A percentile compares a stretch with the other conserved stretches of the same genome.
Evolutionary conservation across 1,284 basidiomycete species (phyloP).

Genomic region (Tilletiopsis washingtonensis): DNA sequence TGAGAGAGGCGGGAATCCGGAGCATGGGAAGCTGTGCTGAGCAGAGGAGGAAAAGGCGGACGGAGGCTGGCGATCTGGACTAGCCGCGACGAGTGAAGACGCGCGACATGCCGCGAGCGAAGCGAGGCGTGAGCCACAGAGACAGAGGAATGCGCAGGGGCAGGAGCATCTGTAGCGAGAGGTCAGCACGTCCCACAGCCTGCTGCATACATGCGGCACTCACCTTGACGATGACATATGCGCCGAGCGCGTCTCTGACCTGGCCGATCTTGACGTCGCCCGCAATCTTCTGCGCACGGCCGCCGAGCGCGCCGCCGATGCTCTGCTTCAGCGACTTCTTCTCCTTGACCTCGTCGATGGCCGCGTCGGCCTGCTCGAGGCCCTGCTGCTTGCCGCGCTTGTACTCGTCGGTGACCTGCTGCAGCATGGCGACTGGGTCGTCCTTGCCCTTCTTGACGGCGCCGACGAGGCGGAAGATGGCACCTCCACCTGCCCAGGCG

Average conservation of each 20-base stretch:
- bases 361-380: constrained; percentile 11
- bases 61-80: too few species aligned
- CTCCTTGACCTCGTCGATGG: constrained; percentile 14
- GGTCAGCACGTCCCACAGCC: background rate
- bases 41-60: too few species aligned
- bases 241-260: background rate
- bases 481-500: background rate
- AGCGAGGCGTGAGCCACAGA: background rate
- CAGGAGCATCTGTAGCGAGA: background rate
- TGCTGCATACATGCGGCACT: background rate
- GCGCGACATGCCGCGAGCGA: too few species aligned
- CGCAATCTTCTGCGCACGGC: background rate
- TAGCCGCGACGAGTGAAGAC: too few species aligned
- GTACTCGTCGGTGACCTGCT: background rate
- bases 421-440: background rate
- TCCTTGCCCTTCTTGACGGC: background rate
- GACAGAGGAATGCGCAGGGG: background rate
- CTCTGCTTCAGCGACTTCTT: background rate
- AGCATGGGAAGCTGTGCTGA: too few species aligned
- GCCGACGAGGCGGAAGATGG: background rate
- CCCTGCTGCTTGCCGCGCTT: too few species aligned
- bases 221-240: background rate
- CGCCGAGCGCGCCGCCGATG: background rate
- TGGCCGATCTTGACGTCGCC: background rate
- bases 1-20: too few species aligned